These are phyloP conservation scores for Ceriops zippeliana DNA, from an alignment of 345 rosid genomes.

Conservation along the genomic window DNA sequence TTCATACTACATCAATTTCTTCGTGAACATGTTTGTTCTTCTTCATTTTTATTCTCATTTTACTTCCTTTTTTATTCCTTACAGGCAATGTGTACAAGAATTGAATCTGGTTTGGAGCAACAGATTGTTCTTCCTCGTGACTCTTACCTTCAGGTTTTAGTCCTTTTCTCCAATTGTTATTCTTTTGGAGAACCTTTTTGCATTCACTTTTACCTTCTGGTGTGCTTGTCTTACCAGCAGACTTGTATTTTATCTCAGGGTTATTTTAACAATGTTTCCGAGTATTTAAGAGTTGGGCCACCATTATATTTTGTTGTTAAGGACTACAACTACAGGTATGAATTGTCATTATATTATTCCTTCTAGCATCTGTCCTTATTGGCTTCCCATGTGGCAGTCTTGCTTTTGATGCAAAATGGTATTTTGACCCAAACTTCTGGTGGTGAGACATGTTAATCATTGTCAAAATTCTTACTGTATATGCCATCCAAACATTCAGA, in stretches of 20 bases:
- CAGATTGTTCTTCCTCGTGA: slow-evolving; percentile 93
- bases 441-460: too few relatives aligned
- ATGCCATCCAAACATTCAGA: too few relatives aligned
- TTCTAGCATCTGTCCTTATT: too few relatives aligned
- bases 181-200: background rate
- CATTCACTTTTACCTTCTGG: slow-evolving; percentile 5
- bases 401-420: too few relatives aligned
- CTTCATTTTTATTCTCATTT: background rate
- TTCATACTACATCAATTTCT: background rate
- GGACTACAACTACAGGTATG: slow-evolving; percentile 83
- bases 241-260: slow-evolving; percentile 43
- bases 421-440: too few relatives aligned
- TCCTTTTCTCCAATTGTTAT: background rate
- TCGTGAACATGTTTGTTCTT: background rate
- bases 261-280: slow-evolving; percentile 69
- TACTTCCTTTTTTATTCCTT: background rate
- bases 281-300: slow-evolving; percentile 87
- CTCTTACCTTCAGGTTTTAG: slow-evolving; percentile 89
- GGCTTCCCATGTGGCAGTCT: too few relatives aligned
- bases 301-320: slow-evolving; percentile 91
- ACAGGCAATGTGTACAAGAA: slow-evolving; percentile 79
- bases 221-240: background rate
- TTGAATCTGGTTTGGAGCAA: slow-evolving; percentile 94
- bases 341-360: background rate
- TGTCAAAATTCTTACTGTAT: too few relatives aligned